These are phyloP conservation scores for Saccharum spontaneum DNA, from an alignment of 176 grass and related monocot genomes.

Conservation along the genomic window DNA sequence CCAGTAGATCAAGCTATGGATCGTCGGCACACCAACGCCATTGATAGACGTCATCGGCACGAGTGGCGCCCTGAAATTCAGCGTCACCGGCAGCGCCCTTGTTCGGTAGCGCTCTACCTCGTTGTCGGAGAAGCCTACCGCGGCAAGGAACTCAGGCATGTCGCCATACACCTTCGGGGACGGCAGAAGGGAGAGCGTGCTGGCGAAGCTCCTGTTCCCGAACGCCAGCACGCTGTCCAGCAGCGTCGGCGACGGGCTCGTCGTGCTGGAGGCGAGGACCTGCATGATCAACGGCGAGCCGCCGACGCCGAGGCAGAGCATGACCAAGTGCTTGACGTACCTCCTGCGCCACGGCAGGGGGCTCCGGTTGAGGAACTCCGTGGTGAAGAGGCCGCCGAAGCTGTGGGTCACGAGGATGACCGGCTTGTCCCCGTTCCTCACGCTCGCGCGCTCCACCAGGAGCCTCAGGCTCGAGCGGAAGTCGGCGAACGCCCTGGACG, in stretches of 20 bases:
- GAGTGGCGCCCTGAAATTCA: not conserved
- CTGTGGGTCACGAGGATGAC: not conserved
- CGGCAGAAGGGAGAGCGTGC: not conserved
- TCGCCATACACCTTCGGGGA: conserved; percentile 7
- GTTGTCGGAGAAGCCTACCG: not conserved
- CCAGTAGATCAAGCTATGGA: not conserved
- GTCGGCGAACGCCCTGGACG: not conserved
- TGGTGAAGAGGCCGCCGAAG: not conserved
- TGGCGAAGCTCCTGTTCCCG: not conserved
- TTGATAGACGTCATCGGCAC: conserved; percentile 4
- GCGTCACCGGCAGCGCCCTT: not conserved
- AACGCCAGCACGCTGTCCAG: not conserved
- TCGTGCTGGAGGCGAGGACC: not conserved
- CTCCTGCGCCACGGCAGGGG: not conserved
- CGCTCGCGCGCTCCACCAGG: not conserved
- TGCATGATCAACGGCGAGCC: not conserved
- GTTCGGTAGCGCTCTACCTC: not conserved
- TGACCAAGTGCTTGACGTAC: conserved; percentile 22
- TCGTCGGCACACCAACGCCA: not conserved
- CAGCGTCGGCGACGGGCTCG: not conserved
- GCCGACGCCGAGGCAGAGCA: not conserved
- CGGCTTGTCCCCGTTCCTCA: not conserved
- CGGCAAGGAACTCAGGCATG: not conserved
- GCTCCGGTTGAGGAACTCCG: conserved; percentile 1
- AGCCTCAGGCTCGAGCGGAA: not conserved